These are phyloP conservation scores for Cryphonectria carpinicola DNA, from an alignment of 2,329 filamentous ascomycete genomes.

Conservation along the genomic window DNA sequence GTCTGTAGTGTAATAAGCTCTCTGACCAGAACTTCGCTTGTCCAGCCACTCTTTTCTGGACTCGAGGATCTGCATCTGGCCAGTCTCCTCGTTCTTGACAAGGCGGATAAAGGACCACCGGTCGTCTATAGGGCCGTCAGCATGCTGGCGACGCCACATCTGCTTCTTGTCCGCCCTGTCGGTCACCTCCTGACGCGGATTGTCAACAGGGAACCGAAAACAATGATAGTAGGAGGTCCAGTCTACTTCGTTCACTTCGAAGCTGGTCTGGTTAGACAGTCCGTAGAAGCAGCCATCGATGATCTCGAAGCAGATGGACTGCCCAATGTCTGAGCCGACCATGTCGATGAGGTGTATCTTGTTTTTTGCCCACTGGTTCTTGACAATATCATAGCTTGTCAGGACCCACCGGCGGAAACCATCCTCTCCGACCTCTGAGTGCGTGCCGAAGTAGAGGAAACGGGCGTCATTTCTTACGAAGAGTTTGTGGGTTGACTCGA, in stretches of 20 bases:
- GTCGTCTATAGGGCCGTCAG: conserved; percentile 74
- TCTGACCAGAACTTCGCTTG: conserved; percentile 57
- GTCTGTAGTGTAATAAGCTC: conserved; percentile 67
- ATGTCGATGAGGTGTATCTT: conserved; percentile 60
- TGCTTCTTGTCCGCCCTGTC: conserved; percentile 48
- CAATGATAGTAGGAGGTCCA: conserved; percentile 74
- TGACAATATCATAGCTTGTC: conserved; percentile 53
- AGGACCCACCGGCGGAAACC: conserved; percentile 67
- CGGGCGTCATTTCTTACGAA: conserved; percentile 68
- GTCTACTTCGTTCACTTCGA: conserved; percentile 65
- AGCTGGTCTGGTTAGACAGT: conserved; percentile 66
- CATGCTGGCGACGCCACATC: conserved; percentile 69
- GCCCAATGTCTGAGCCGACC: conserved; percentile 67
- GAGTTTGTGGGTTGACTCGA: conserved; percentile 57
- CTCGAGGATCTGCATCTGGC: conserved; percentile 66
- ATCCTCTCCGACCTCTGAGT: conserved; percentile 56
- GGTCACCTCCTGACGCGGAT: conserved; percentile 44
- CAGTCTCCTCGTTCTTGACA: conserved; percentile 61
- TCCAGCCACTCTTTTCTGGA: conserved; percentile 68
- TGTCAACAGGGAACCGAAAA: conserved; percentile 61
- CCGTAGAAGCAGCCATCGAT: conserved; percentile 69
- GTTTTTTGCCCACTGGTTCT: conserved; percentile 44
- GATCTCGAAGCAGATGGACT: conserved; percentile 73
- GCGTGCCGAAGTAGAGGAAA: conserved; percentile 69
- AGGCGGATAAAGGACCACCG: conserved; percentile 72